These are phyloP conservation scores for Iodosphaeria phyllophila DNA, from an alignment of 2,329 filamentous ascomycete genomes.

Conservation along the genomic window DNA sequence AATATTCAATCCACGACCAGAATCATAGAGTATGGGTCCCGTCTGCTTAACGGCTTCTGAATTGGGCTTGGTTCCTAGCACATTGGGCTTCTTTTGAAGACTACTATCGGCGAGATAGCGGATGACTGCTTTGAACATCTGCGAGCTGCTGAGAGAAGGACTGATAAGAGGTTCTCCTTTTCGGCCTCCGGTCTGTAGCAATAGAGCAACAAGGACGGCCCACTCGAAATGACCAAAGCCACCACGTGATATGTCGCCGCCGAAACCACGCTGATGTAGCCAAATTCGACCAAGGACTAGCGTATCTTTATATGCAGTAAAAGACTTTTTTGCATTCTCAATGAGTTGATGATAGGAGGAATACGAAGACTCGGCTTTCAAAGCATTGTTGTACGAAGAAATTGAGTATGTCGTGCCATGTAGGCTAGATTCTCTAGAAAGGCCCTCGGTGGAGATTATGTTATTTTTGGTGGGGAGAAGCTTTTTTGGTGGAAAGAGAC, in stretches of 20 bases:
- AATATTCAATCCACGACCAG: slow-evolving; percentile 55
- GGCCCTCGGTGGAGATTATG: too few species aligned
- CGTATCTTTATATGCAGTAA: slow-evolving; percentile 60
- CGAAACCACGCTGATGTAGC: slow-evolving; percentile 75
- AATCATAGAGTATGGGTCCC: slow-evolving; percentile 63
- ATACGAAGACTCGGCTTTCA: slow-evolving; percentile 61
- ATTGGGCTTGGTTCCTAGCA: slow-evolving; percentile 27
- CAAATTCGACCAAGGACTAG: slow-evolving; percentile 75
- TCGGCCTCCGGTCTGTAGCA: slow-evolving; percentile 60
- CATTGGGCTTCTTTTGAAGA: slow-evolving; percentile 45
- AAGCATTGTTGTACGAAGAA: slow-evolving; percentile 57
- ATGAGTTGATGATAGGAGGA: slow-evolving; percentile 59
- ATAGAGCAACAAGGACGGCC: slow-evolving; percentile 58
- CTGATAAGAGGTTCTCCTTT: slow-evolving; percentile 57
- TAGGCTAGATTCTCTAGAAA: too few species aligned
- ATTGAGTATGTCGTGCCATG: slow-evolving; percentile 27
- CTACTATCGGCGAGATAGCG: slow-evolving; percentile 68
- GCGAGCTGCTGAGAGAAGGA: slow-evolving; percentile 69
- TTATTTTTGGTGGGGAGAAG: slow-evolving; percentile 49
- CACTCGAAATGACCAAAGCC: slow-evolving; percentile 93
- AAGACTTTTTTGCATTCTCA: slow-evolving; percentile 48
- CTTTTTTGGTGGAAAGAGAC: slow-evolving; percentile 53
- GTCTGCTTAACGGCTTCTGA: slow-evolving; percentile 22
- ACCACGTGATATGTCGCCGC: slow-evolving; percentile 47
- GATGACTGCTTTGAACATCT: slow-evolving; percentile 86